phyloP scores from a whole-genome alignment of 2,329 filamentous ascomycete genomes.

The Magnaporthiopsis poae region DNA sequence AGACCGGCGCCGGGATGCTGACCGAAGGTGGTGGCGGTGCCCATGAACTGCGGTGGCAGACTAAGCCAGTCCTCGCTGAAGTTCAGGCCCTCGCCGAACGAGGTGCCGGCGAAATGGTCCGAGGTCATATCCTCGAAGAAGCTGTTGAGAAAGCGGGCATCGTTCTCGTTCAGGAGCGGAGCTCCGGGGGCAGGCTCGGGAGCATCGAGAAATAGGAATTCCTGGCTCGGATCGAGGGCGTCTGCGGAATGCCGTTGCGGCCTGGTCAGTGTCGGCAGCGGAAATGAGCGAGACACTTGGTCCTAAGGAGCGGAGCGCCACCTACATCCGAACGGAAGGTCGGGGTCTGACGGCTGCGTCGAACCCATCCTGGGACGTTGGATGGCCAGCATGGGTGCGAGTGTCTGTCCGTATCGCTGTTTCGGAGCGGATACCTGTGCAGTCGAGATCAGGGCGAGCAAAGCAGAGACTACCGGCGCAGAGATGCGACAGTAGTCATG shows the following conservation, averaged over 20 bases:
- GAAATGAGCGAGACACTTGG: constrained; percentile 11
- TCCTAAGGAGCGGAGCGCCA: constrained; percentile 15
- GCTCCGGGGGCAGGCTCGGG: constrained; percentile 56
- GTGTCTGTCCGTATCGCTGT: background rate
- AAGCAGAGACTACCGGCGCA: constrained; percentile 4
- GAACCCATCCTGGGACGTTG: constrained; percentile 51
- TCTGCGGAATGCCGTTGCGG: constrained; percentile 33
- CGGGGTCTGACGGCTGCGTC: constrained; percentile 43
- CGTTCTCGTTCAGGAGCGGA: constrained; percentile 52
- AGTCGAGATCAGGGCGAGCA: constrained; percentile 2
- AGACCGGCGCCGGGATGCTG: constrained; percentile 33
- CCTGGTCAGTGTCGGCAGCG: constrained; percentile 5
- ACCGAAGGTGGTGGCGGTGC: constrained; percentile 54
- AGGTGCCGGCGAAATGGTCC: constrained; percentile 38
- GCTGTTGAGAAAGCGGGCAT: constrained; percentile 24
- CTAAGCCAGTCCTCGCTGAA: constrained; percentile 45
- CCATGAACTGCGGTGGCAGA: constrained; percentile 56
- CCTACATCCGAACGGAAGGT: constrained; percentile 60
- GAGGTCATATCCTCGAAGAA: constrained; percentile 48
- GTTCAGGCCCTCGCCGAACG: constrained; percentile 41
- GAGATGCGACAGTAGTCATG: background rate
- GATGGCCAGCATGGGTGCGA: constrained; percentile 48
- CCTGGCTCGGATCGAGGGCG: constrained; percentile 33
- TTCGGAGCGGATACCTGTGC: background rate
- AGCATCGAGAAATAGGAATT: constrained; percentile 38